A percentile compares a stretch with the other conserved stretches of the same genome.
phyloP scores from a whole-genome alignment of 345 rosid genomes.

The Geranium brycei region DNA sequence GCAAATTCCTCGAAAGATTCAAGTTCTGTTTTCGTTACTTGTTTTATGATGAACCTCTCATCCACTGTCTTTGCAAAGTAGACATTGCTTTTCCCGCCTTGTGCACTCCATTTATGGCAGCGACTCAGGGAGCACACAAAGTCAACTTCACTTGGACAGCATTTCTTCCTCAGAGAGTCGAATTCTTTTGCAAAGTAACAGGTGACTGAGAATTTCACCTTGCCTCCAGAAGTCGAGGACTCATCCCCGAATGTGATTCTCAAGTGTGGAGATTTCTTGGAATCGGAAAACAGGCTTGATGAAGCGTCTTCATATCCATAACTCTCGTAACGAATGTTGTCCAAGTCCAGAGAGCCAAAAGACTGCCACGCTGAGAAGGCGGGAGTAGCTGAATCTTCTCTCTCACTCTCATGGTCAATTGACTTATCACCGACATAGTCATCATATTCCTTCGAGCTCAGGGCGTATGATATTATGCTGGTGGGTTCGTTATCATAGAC shows the following conservation, averaged over 20 bases:
- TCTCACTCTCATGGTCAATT: conserved; percentile 24
- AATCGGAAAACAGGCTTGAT: conserved; percentile 34
- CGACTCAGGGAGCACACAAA: conserved; percentile 82
- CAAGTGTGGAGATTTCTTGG: conserved; percentile 65
- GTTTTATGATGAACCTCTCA: conserved; percentile 89
- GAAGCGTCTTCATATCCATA: conserved; percentile 42
- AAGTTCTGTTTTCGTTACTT: conserved; percentile 76
- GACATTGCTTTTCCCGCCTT: conserved; percentile 98
- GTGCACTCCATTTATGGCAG: conserved; percentile 80
- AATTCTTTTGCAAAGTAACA: conserved; percentile 87
- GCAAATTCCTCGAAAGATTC: conserved; percentile 90
- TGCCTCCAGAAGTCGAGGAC: conserved; percentile 44
- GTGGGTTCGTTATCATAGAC: conserved; percentile 88
- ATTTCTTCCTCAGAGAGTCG: conserved; percentile 62
- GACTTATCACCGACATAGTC: conserved; percentile 48
- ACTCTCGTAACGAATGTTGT: conserved; percentile 38
- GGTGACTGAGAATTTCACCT: conserved; percentile 70
- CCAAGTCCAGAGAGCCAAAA: conserved; percentile 45
- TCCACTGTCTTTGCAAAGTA: conserved; percentile 88
- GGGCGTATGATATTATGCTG: conserved; percentile 81
- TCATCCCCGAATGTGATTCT: conserved; percentile 57
- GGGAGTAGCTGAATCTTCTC: conserved; percentile 20
- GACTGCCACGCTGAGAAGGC: conserved; percentile 56
- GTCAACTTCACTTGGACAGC: conserved; percentile 72
- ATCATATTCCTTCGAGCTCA: conserved; percentile 64